Conservation (phyloP, 495 filamentous ascomycete species). For the Tuber brumale region DNA sequence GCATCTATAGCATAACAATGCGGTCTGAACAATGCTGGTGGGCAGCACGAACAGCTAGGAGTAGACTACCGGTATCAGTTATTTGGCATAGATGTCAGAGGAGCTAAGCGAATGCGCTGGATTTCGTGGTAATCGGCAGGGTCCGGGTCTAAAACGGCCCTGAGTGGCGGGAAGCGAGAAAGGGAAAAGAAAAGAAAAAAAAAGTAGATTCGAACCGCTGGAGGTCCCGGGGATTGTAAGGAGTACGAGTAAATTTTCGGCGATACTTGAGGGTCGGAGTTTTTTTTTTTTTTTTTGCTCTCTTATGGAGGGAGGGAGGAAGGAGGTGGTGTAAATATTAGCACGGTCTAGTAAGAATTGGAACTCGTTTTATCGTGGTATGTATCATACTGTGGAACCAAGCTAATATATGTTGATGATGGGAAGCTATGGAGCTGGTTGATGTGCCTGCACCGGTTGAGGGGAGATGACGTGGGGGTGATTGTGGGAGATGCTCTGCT, state of each 20-base stretch:
- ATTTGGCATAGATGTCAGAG: not conserved
- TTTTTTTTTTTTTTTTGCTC: not conserved
- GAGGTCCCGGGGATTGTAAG: not conserved
- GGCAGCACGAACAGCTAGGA: not conserved
- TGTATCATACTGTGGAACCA: not conserved
- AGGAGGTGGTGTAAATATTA: not conserved
- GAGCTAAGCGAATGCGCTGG: not conserved
- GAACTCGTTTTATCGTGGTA: not conserved
- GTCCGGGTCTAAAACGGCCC: not conserved
- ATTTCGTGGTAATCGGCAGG: not conserved
- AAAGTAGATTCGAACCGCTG: not conserved
- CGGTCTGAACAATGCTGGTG: not conserved
- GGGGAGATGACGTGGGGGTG: not conserved
- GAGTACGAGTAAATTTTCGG: conserved; percentile 4
- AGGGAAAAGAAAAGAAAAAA: not conserved
- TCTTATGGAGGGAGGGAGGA: too few species aligned
- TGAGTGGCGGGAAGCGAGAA: not conserved
- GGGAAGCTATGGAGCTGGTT: not conserved
- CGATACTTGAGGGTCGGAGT: not conserved
- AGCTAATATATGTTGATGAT: not conserved
- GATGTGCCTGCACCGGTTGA: not conserved
- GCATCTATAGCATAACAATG: not conserved
- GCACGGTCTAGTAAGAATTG: not conserved
- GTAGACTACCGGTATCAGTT: not conserved
- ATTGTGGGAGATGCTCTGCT: not conserved